Conservation (phyloP, 1,284 basidiomycete species). For the Phylloboletellus chloephorus region DNA sequence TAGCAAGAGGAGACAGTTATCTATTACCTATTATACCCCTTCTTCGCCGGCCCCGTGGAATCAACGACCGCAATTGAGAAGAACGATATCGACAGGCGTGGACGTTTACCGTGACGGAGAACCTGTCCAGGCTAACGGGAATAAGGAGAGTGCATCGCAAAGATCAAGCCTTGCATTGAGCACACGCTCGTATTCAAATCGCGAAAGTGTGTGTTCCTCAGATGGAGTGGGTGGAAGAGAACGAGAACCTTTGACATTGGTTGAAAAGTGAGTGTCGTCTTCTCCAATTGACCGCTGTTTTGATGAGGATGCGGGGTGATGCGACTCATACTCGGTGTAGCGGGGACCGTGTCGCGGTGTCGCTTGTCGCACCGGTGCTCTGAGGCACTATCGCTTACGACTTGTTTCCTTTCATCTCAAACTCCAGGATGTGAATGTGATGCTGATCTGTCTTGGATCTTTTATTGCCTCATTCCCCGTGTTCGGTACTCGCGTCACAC, state of each 20-base stretch:
- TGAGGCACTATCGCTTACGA: too few relatives aligned
- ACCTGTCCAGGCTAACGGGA: constrained; percentile 4
- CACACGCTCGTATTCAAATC: constrained; percentile 14
- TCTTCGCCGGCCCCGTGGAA: constrained; percentile 25
- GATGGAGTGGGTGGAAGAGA: constrained; percentile 13
- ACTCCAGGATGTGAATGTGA: neutral
- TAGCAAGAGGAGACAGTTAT: constrained; percentile 47
- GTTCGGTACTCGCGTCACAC: too few relatives aligned
- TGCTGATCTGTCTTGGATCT: constrained; percentile 3
- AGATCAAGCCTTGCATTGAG: constrained; percentile 20
- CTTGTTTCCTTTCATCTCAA: too few relatives aligned
- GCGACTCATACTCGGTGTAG: neutral
- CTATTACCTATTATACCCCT: constrained; percentile 51
- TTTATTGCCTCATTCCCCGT: neutral
- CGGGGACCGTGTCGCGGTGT: too few relatives aligned
- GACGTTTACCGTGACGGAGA: constrained; percentile 8
- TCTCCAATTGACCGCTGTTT: neutral
- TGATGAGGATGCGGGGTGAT: neutral
- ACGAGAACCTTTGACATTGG: constrained; percentile 26
- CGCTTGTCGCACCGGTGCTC: too few relatives aligned
- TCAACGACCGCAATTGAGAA: constrained; percentile 8
- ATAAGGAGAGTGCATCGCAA: constrained; percentile 15
- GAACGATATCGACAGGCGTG: constrained; percentile 3
- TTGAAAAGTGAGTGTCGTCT: constrained; percentile 25
- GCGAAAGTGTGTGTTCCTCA: constrained; percentile 14